A percentile compares a stretch with the other conserved stretches of the same genome.
Evolutionary conservation across 2,329 filamentous ascomycete genomes (phyloP).

Genomic region (Fusarium sp.): DNA sequence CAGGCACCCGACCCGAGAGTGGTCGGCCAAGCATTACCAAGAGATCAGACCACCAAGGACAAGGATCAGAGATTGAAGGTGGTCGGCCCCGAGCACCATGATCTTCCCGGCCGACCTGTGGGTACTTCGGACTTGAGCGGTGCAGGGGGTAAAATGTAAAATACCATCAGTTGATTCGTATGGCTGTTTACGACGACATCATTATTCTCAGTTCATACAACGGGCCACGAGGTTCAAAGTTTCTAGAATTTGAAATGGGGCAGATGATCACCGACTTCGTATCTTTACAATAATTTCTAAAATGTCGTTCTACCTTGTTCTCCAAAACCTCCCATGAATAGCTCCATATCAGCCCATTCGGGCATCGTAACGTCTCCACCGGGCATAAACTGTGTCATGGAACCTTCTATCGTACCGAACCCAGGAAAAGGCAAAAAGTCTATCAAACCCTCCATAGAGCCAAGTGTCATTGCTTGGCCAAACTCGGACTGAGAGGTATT

Average conservation of each 20-base stretch:
- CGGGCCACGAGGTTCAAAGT: not conserved
- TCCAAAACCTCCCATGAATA: slow-evolving; percentile 32
- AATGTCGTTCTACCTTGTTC: slow-evolving; percentile 5
- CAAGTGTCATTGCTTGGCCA: not conserved
- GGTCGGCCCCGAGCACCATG: not conserved
- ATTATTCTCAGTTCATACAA: not conserved
- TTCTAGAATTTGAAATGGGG: not conserved
- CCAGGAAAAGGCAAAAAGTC: slow-evolving; percentile 25
- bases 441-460: slow-evolving; percentile 29
- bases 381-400: slow-evolving; percentile 25
- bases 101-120: not conserved
- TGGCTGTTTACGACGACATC: not conserved
- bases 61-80: not conserved
- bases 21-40: not conserved
- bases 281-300: not conserved
- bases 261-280: not conserved
- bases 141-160: too few species aligned
- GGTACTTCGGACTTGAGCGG: not conserved
- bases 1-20: not conserved
- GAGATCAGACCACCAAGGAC: not conserved
- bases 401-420: slow-evolving; percentile 4
- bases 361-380: slow-evolving; percentile 24
- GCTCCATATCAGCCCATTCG: slow-evolving; percentile 39
- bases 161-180: not conserved
- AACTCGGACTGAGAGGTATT: slow-evolving; percentile 13